Conservation (phyloP, 192 early-diverging fungal genomes). For the Backusella tarrabulga region DNA sequence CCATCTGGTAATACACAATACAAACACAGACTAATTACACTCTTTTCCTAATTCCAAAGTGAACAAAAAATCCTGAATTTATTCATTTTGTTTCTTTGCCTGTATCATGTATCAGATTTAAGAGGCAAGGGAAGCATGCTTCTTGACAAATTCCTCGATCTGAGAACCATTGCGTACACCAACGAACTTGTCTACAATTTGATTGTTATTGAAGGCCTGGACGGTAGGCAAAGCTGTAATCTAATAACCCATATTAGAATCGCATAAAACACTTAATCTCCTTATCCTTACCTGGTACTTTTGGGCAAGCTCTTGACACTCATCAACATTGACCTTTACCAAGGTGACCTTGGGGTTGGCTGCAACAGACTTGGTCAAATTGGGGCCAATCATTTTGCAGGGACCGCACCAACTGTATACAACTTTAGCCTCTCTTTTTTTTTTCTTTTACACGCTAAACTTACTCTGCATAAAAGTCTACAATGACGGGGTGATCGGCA, state of each 20-base stretch:
- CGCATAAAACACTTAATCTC: not conserved
- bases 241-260: conserved; percentile 22
- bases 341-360: conserved; percentile 65
- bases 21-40: no score
- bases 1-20: no score
- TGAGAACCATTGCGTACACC: conserved; percentile 51
- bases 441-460: not conserved
- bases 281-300: conserved; percentile 56
- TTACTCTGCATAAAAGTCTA: conserved; percentile 82
- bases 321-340: conserved; percentile 79
- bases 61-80: not conserved
- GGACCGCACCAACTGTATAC: conserved; percentile 78
- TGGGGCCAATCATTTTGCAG: conserved; percentile 74
- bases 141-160: conserved; percentile 50
- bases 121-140: conserved; percentile 46
- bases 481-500: conserved; percentile 68
- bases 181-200: conserved; percentile 63
- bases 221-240: conserved; percentile 77
- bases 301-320: conserved; percentile 52
- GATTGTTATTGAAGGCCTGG: conserved; percentile 62
- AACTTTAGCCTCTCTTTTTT: not conserved
- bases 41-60: not conserved
- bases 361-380: conserved; percentile 62
- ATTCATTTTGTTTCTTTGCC: not conserved
- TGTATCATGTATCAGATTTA: not conserved